Evolutionary conservation across 2,329 filamentous ascomycete species (phyloP).

Genomic region (Nakataea oryzae): DNA sequence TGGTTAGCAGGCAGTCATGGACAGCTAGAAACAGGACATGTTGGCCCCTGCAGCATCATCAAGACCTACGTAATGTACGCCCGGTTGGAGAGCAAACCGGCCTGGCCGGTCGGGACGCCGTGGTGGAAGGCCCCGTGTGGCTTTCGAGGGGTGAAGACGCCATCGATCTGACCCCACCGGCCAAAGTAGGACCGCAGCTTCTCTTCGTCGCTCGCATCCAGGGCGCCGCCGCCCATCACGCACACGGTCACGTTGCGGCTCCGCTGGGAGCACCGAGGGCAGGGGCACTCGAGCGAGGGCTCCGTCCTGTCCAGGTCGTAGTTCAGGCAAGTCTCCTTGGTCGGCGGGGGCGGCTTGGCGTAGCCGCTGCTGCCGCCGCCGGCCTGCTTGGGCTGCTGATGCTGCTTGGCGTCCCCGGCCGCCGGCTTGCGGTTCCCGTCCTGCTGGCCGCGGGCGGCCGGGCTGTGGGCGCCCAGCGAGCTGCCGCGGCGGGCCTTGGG

Average conservation of each 20-base stretch:
- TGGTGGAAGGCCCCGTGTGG: background rate
- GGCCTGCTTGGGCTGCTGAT: background rate
- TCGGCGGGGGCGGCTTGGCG: background rate
- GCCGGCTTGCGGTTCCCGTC: background rate
- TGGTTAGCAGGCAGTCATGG: background rate
- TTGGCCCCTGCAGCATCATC: too few relatives aligned
- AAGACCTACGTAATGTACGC: background rate
- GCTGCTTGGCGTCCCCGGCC: background rate
- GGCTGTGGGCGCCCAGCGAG: background rate
- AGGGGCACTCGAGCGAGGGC: background rate
- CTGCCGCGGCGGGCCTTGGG: background rate
- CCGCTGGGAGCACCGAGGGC: background rate
- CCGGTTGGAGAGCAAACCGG: background rate
- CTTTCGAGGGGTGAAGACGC: background rate
- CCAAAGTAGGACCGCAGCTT: background rate
- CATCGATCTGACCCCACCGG: background rate
- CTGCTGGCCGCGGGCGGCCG: background rate
- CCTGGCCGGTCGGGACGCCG: background rate
- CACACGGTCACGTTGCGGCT: background rate
- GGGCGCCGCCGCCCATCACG: background rate
- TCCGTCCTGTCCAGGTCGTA: background rate
- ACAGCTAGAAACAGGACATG: background rate
- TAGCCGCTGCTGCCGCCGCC: background rate
- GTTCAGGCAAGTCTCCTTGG: background rate
- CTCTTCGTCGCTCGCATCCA: background rate